Evolutionary conservation across 179 eudicot species (phyloP).

Genomic region (Monotropa hypopitys): DNA sequence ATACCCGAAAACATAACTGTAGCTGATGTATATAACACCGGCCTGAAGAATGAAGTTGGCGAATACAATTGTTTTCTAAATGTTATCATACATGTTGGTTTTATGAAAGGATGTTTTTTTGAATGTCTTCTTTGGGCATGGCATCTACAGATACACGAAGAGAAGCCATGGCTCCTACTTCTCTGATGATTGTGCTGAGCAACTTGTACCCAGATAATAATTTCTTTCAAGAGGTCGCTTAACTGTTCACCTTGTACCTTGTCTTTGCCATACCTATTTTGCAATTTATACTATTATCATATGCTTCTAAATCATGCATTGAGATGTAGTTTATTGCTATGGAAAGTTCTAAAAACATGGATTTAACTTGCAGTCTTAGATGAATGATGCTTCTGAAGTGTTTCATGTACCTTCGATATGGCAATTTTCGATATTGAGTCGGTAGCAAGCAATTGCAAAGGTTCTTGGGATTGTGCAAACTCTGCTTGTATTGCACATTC

Average conservation of each 20-base stretch:
- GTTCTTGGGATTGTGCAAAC: constrained; percentile 74
- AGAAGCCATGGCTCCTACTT: constrained; percentile 73
- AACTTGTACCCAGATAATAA: constrained; percentile 72
- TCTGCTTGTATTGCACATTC: constrained; percentile 68
- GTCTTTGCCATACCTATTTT: background rate
- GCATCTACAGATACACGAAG: constrained; percentile 36
- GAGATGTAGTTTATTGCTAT: background rate
- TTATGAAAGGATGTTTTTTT: background rate
- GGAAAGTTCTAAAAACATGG: background rate
- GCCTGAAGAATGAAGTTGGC: constrained; percentile 82
- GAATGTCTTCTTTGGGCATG: constrained; percentile 24
- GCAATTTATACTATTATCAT: background rate
- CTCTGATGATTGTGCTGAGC: constrained; percentile 85
- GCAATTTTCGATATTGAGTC: constrained; percentile 42
- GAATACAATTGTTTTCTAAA: constrained; percentile 96
- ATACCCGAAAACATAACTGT: constrained; percentile 24
- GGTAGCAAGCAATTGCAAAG: constrained; percentile 42
- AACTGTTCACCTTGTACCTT: background rate
- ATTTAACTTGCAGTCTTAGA: constrained; percentile 54
- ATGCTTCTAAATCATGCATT: background rate
- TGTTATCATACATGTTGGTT: constrained; percentile 84
- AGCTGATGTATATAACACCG: constrained; percentile 48
- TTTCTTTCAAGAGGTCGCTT: constrained; percentile 78
- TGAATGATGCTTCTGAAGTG: constrained; percentile 99
- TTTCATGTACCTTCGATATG: constrained; percentile 45